Base-by-base conservation (phyloP, 352 stramenopile genomes). In the Globisporangium alternatum region DNA sequence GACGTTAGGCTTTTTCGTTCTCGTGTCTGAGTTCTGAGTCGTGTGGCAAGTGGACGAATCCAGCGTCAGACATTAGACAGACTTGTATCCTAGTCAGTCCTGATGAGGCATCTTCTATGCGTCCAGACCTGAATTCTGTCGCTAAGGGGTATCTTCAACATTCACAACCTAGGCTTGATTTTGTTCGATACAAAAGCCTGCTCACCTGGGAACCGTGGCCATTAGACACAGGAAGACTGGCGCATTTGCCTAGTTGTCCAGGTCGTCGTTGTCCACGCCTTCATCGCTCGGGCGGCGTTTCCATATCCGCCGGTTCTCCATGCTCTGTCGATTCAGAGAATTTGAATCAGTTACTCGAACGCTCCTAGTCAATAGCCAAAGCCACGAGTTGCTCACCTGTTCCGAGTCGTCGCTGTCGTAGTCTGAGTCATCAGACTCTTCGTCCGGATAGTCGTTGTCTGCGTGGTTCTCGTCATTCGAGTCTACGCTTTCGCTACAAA, bases 401-500 rank as follows among this genome's bases (percentile, higher is more conserved):
- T 81, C 71, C 17, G 69, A 78, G 45, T 75, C 69, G 25, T 69
- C 66, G n/a, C 70, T 80, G 65, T 78, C 69, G 48, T 71, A 72
- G 17, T 78, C 68, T 0, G 62, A 78, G 21, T 33, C 71, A 7
- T 62, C 62, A 17, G 78, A 88, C 67, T 91, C 85, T 75, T 95
- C 86, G 53, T 95, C 86, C 8, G 86, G 86, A 62, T 95, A 95
- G 63, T 95, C 86, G 59, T 95, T 95, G 33, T 77, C 76, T 13
- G 62, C 74, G 35, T 93, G 77, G 67, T 89, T 85, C 51, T 95
- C 86, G 43, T 95, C 84, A 56, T 95, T 95, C 33, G 86, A 95
- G 60, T 95, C 84, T 48, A 89, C 79, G 53, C 84, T 91, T 37
- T 89, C 82, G 61, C 81, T 90, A 71, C 22, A 56, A 25, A 71